Base-by-base conservation (phyloP, 2,329 filamentous ascomycete species). In the Trichoderma semiorbis region DNA sequence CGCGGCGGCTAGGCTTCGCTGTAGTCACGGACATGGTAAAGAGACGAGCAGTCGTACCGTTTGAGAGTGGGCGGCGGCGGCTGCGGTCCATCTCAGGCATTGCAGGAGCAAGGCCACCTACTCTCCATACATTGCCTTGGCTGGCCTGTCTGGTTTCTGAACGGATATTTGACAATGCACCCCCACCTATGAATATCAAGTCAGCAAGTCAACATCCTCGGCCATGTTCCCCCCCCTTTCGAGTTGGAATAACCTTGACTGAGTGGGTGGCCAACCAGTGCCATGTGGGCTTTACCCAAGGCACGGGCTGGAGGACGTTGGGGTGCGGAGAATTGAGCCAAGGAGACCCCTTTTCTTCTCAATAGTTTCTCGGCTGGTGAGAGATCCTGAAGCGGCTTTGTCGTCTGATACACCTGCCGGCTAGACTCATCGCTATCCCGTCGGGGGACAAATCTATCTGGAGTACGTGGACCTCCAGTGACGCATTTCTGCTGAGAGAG, bases 31-130 rank as follows among this genome's bases (percentile, higher is more conserved):
- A 81, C n/a, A 85, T 86, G 0, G 84, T 83, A 73, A 87, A 88
- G n/a, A 89, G 83, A 6, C 91, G 92, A 50, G 93, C 93, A 78
- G 90, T 93, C 1, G 91, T 92, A 34, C 92, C 89, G 77, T 90
- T 92, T 68, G 88, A 88, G n/a, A 93, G 78, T 65, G 91, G 81
- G 30, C 87, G 87, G 30, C 90, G 91, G 72, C 86, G 86, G 1
- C 91, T 92, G 79, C 91, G 86, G 61, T 91, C 83, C 24, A 91
- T 83, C 14, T 86, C 86, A 18, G 85, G 82, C 30, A 72, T 83
- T 8, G 84, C 83, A n/a, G 89, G 87, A 64, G 88, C 87, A 11
- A 88, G 78, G n/a, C 92, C 92, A 30, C 93, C 92, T 12, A 96
- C 90, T 21, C 90, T 88, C 93, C 93, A 97, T 21, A 95, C 86